A percentile compares a stretch with the other conserved stretches of the same genome.
Conservation (phyloP, 2,329 filamentous ascomycete genomes). For the Botrytis sinoallii region DNA sequence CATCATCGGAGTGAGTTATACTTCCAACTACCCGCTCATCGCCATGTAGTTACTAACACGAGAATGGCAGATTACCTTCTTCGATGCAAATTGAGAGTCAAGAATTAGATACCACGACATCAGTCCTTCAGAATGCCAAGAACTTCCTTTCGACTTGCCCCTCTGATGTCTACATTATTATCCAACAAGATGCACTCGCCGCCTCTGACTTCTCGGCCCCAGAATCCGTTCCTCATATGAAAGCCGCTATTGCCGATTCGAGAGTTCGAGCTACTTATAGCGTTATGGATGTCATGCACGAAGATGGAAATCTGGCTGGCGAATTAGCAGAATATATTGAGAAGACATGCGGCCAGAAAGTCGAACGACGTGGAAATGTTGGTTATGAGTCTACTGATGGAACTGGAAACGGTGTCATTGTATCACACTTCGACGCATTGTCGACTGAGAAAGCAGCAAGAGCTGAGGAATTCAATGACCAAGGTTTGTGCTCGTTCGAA, state of each 20-base stretch:
- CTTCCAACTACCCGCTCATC: conserved; percentile 4
- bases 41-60: conserved; percentile 2
- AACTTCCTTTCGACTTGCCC: conserved; percentile 64
- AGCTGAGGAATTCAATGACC: conserved; percentile 46
- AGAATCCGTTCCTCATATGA: conserved; percentile 48
- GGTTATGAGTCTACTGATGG: conserved; percentile 44
- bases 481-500: conserved; percentile 41
- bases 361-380: conserved; percentile 16
- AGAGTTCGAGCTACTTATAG: conserved; percentile 29
- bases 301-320: conserved; percentile 41
- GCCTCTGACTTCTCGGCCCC: conserved; percentile 60
- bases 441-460: conserved; percentile 33
- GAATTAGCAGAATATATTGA: conserved; percentile 47
- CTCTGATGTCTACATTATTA: conserved; percentile 71
- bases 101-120: conserved; percentile 27
- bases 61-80: conserved; percentile 25
- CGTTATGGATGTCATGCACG: conserved; percentile 55
- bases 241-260: conserved; percentile 37
- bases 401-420: conserved; percentile 30
- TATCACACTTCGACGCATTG: background rate
- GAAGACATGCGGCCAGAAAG: conserved; percentile 43
- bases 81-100: conserved; percentile 23
- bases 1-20: conserved; percentile 46
- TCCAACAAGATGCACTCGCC: conserved; percentile 73
- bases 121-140: conserved; percentile 28